Conservation (phyloP, 2,329 filamentous ascomycete species). For the Cladosporium sp. region DNA sequence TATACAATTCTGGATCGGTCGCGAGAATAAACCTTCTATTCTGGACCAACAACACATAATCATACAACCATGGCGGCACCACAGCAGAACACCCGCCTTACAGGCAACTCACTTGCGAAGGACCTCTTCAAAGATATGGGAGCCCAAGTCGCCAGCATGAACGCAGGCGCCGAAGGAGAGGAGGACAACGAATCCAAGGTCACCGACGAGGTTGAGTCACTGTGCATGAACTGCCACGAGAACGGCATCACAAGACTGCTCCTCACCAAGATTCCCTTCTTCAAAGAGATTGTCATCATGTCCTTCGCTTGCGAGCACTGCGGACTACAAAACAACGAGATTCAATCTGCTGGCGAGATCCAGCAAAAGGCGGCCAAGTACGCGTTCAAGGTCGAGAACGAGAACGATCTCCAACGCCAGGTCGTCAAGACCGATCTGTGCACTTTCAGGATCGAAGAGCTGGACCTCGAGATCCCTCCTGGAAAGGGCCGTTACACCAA, state of each 20-base stretch:
- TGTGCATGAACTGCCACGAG: slow-evolving; percentile 59
- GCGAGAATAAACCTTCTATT: neutral
- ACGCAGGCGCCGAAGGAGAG: slow-evolving; percentile 35
- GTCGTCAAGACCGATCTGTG: slow-evolving; percentile 92
- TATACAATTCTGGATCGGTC: neutral
- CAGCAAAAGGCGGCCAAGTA: slow-evolving; percentile 87
- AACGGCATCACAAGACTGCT: slow-evolving; percentile 79
- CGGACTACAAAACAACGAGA: slow-evolving; percentile 85
- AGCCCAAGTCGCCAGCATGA: slow-evolving; percentile 48
- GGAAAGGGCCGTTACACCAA: slow-evolving; percentile 92
- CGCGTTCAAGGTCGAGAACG: slow-evolving; percentile 73
- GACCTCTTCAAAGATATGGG: slow-evolving; percentile 58
- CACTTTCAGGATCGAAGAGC: slow-evolving; percentile 81
- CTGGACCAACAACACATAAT: neutral
- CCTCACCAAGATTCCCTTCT: slow-evolving; percentile 91
- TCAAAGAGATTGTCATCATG: slow-evolving; percentile 96
- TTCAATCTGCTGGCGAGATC: slow-evolving; percentile 88
- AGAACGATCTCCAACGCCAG: slow-evolving; percentile 77
- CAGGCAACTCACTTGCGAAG: slow-evolving; percentile 40
- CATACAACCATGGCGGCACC: slow-evolving; percentile 16
- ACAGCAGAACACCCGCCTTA: slow-evolving; percentile 8
- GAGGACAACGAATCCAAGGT: slow-evolving; percentile 50
- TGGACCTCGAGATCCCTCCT: slow-evolving; percentile 90
- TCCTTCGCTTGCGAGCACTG: slow-evolving; percentile 94
- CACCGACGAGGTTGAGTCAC: slow-evolving; percentile 56